Percentiles rank a stretch among this genome's conserved stretches.
Evolutionary conservation across 2,329 filamentous ascomycete genomes (phyloP).

Genomic region (Botrytis paeoniae): DNA sequence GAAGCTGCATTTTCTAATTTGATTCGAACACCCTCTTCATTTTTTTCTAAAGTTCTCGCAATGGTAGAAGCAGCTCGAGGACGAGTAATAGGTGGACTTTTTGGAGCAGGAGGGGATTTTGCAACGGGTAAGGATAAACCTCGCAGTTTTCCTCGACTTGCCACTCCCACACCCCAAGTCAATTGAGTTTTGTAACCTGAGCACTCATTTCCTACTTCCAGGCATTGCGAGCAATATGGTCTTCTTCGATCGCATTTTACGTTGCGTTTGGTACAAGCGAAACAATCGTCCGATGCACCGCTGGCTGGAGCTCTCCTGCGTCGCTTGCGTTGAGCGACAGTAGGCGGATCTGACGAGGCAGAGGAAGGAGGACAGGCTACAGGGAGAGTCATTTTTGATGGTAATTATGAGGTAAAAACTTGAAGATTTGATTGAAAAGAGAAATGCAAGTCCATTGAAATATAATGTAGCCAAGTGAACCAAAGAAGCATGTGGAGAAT

Average conservation of each 20-base stretch:
- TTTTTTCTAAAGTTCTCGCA: slow-evolving; percentile 25
- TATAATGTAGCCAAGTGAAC: slow-evolving; percentile 21
- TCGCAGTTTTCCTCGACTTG: slow-evolving; percentile 89
- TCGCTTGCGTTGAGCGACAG: slow-evolving; percentile 52
- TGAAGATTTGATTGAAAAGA: slow-evolving; percentile 15
- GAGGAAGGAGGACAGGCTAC: slow-evolving; percentile 36
- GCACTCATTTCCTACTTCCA: slow-evolving; percentile 88
- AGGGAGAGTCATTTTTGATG: slow-evolving; percentile 36
- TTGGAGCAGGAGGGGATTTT: slow-evolving; percentile 51
- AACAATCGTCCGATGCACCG: slow-evolving; percentile 92
- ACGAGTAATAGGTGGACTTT: slow-evolving; percentile 34
- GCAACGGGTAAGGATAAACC: slow-evolving; percentile 75
- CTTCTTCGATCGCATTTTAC: slow-evolving; percentile 86
- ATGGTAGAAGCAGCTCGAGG: slow-evolving; percentile 33
- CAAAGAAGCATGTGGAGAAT: slow-evolving; percentile 22
- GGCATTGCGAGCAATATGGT: slow-evolving; percentile 92
- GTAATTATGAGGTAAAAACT: slow-evolving; percentile 16
- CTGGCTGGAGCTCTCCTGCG: slow-evolving; percentile 84
- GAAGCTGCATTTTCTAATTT: slow-evolving; percentile 33
- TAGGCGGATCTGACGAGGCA: slow-evolving; percentile 32
- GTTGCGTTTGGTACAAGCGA: slow-evolving; percentile 81
- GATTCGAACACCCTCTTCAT: slow-evolving; percentile 35
- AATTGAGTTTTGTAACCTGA: slow-evolving; percentile 95
- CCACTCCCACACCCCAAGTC: slow-evolving; percentile 95
- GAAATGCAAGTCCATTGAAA: slow-evolving; percentile 17